A percentile compares a stretch with the other conserved stretches of the same genome.
These are phyloP conservation scores for Globisporangium cederbergense DNA, from an alignment of 352 stramenopile species.

Conservation along the genomic window DNA sequence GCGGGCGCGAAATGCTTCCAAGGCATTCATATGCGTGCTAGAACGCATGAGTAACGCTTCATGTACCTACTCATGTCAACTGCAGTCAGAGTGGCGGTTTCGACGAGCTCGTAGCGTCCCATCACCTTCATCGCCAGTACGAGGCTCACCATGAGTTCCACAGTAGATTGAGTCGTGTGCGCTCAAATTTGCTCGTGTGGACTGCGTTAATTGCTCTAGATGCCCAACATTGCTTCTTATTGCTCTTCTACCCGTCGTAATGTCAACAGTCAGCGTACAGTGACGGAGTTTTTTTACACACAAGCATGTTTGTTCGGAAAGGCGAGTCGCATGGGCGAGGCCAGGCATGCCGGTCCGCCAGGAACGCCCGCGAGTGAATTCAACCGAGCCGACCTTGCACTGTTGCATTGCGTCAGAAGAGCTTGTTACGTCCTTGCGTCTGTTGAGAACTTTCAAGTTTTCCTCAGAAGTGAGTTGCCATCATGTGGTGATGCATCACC, in stretches of 20 bases:
- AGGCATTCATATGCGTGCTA: neutral
- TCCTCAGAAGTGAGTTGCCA: neutral
- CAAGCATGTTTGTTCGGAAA: neutral
- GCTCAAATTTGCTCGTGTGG: neutral
- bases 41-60: neutral
- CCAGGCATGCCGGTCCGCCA: neutral
- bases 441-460: slow-evolving; percentile 2
- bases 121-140: neutral
- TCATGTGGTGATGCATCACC: neutral
- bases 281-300: neutral
- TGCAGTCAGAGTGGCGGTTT: neutral
- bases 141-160: neutral
- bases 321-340: neutral
- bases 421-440: neutral
- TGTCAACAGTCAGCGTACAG: neutral
- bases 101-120: neutral
- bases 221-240: neutral
- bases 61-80: neutral
- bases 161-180: neutral
- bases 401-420: neutral
- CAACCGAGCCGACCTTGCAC: neutral
- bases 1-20: neutral
- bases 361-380: neutral
- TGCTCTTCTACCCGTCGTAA: too few species aligned
- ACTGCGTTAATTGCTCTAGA: neutral